Evolutionary conservation across 106 monocot species (phyloP).

Genomic region (Dioscorea zingiberensis): DNA sequence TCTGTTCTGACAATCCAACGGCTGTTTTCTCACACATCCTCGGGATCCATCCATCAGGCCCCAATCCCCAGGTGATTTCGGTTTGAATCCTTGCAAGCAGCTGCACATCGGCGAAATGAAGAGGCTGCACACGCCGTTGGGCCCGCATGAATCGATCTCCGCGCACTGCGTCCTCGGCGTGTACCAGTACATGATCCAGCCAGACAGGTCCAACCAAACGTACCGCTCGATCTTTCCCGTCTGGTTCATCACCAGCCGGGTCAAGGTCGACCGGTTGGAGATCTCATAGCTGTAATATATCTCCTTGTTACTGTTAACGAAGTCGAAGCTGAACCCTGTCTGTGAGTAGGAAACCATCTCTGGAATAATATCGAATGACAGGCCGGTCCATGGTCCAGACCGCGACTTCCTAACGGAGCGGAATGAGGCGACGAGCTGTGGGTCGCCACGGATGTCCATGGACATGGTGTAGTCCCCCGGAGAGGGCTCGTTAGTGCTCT

Average conservation of each 20-base stretch:
- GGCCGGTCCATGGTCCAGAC: constrained; percentile 41
- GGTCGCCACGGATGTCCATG: constrained; percentile 18
- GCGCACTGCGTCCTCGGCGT: background rate
- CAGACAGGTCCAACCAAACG: background rate
- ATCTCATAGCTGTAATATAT: background rate
- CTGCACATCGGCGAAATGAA: background rate
- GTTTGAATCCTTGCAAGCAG: background rate
- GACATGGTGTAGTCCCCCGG: constrained; percentile 35
- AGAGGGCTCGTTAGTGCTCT: constrained; percentile 28
- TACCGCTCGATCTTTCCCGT: background rate
- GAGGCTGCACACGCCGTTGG: background rate
- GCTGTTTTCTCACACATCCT: background rate
- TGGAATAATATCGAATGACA: constrained; percentile 18
- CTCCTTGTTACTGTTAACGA: background rate
- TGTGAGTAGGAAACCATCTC: background rate
- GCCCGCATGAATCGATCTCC: background rate
- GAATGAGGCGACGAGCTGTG: constrained; percentile 26
- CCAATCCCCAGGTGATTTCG: background rate
- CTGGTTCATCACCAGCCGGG: background rate
- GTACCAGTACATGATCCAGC: background rate
- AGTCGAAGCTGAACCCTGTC: background rate
- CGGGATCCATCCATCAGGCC: background rate
- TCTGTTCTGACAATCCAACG: background rate
- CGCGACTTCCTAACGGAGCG: constrained; percentile 20
- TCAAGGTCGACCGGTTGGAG: background rate